These are phyloP conservation scores for Pseudogymnoascus sp. DNA, from an alignment of 2,329 filamentous ascomycete genomes.

Conservation along the genomic window DNA sequence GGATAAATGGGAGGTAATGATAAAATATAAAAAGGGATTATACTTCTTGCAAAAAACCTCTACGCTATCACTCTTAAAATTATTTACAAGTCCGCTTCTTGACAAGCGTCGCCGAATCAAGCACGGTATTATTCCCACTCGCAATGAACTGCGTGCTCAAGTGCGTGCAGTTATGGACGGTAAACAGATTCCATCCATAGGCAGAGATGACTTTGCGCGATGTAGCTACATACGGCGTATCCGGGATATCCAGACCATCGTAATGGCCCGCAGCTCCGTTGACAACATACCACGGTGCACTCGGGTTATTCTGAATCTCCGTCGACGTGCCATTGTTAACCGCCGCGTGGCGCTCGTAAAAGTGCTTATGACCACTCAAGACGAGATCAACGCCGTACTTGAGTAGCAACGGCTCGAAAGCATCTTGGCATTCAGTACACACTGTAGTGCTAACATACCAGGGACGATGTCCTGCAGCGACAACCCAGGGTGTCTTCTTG, in stretches of 20 bases:
- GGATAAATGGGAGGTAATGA: no score
- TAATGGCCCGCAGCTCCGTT: constrained; percentile 26
- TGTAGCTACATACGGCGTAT: not conserved
- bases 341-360: constrained; percentile 31
- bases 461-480: constrained; percentile 41
- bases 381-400: constrained; percentile 38
- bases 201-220: not conserved
- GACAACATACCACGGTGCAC: constrained; percentile 23
- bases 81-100: constrained; percentile 4
- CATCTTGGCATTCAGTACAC: constrained; percentile 34
- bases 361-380: constrained; percentile 36
- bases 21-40: not conserved
- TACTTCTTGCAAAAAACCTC: not conserved
- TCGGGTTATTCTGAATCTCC: constrained; percentile 18
- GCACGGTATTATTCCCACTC: not conserved
- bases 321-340: constrained; percentile 5
- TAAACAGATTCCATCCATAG: constrained; percentile 5
- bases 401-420: constrained; percentile 37
- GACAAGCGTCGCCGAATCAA: constrained; percentile 7
- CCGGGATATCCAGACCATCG: constrained; percentile 23
- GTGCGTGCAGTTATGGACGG: constrained; percentile 9
- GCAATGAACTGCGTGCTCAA: constrained; percentile 4
- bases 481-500: constrained; percentile 40
- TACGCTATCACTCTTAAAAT: not conserved
- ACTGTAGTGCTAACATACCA: constrained; percentile 36